A percentile compares a stretch with the other conserved stretches of the same genome.
phyloP scores from a whole-genome alignment of 768 basidiomycete genomes.

The Phaeolepiota aurea region DNA sequence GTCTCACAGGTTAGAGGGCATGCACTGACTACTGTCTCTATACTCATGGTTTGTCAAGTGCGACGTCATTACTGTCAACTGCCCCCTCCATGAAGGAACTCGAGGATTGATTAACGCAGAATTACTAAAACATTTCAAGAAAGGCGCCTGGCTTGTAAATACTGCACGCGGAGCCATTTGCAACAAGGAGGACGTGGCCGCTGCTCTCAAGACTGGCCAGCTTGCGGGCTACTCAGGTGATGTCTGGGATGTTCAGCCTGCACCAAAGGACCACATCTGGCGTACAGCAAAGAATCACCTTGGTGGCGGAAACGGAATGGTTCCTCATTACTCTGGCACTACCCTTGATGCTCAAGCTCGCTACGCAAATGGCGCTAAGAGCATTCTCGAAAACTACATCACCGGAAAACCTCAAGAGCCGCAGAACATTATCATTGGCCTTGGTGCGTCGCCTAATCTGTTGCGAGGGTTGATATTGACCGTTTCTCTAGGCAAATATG shows the following conservation, averaged over 20 bases:
- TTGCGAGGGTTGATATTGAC: neutral
- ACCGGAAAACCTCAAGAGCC: constrained; percentile 58
- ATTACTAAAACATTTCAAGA: constrained; percentile 83
- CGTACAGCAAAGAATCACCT: constrained; percentile 74
- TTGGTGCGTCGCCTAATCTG: constrained; percentile 34
- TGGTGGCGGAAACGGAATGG: constrained; percentile 85
- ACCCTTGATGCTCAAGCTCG: constrained; percentile 86
- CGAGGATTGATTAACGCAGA: constrained; percentile 74
- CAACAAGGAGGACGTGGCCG: constrained; percentile 73
- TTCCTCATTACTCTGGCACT: constrained; percentile 82
- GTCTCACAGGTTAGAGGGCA: constrained; percentile 28
- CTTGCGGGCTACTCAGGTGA: constrained; percentile 60
- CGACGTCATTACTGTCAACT: constrained; percentile 82
- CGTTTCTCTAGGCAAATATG: constrained; percentile 25
- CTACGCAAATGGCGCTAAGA: constrained; percentile 67
- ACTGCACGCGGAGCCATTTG: constrained; percentile 91
- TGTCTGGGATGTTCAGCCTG: constrained; percentile 85
- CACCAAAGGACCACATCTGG: constrained; percentile 83
- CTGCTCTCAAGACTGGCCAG: constrained; percentile 69
- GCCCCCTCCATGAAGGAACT: constrained; percentile 82
- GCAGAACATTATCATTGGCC: constrained; percentile 72
- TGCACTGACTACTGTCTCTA: neutral
- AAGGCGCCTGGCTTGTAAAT: constrained; percentile 89
- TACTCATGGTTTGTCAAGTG: constrained; percentile 28
- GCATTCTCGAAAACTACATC: constrained; percentile 69